Evolutionary conservation across 2,329 filamentous ascomycete species (phyloP), one percentile per base, ranked within the genome.

Genomic region (Xylaria sp.): DNA sequence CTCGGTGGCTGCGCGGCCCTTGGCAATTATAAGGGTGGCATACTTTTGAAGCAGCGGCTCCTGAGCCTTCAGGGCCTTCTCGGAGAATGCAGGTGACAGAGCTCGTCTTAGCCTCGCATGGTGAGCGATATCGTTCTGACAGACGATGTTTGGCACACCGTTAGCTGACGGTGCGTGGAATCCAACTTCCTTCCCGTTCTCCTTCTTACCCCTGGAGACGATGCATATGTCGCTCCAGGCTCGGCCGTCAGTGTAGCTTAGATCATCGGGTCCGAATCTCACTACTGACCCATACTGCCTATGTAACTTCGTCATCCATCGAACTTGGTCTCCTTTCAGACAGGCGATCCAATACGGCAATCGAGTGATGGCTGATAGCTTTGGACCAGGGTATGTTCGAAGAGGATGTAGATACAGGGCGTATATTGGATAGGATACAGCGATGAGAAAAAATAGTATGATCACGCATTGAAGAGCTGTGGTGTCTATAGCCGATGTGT

Each of bases 341-440:
- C 52, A 66, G 10, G 65, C 61, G 20, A 71, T 57, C 71, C 72
- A 73, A 34, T 71, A 74, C 1, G 73, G 74, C 1, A 75, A 63
- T 3, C 72, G 71, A 25, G 63, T 75, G 23, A 73, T 57, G 5
- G 60, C 67, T 1, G 53, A 46, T 3, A 73, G 41, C 41, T 63
- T 63, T 13, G 76, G 75, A 9, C 75, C 76, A 0, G 76, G 75
- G 46, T 70, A 74, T 1, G 60, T 63, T 18, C 70, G 67, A 13
- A 76, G 72, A 5, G 74, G 74, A 45, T 77, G 74, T 18, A 77
- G 66, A 48, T 71, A 73, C 3, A 76, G 52, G 30, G 55, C 50
- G 32, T 63, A 67, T 34, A 67, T 50, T 1, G 55, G 65, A 45
- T 60, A 67, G 6, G 60, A 63, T 8, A 45, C 25, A 56, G 34